A percentile compares a stretch with the other conserved stretches of the same genome.
These are phyloP conservation scores for barrel medic (Medicago truncatula) DNA, from an alignment of 306 rosid genomes.

Conservation along the genomic window DNA sequence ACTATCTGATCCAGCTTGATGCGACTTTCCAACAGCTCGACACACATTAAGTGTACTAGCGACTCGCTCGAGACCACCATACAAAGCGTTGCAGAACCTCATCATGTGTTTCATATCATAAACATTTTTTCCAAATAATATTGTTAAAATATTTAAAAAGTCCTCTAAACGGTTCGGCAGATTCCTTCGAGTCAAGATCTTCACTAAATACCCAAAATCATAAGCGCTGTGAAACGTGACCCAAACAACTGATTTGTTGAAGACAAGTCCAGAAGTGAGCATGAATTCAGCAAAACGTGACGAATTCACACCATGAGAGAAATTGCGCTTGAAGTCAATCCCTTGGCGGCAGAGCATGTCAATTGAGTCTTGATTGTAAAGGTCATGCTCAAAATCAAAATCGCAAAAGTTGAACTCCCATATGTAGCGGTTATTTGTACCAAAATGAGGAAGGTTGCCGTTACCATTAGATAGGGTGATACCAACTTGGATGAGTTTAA, in stretches of 20 bases:
- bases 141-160: neutral
- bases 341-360: neutral
- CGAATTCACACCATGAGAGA: neutral
- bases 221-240: neutral
- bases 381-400: neutral
- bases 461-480: conserved; percentile 69
- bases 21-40: neutral
- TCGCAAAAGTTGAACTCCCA: neutral
- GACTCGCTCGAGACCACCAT: neutral
- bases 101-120: neutral
- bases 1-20: neutral
- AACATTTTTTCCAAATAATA: neutral
- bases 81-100: neutral
- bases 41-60: neutral
- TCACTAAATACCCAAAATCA: neutral
- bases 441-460: conserved; percentile 63
- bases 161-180: neutral
- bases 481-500: conserved; percentile 78
- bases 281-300: neutral
- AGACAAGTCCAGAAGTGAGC: neutral
- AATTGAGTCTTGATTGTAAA: neutral
- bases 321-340: neutral
- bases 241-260: neutral
- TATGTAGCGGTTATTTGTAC: neutral
- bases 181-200: neutral